A percentile compares a stretch with the other conserved stretches of the same genome.
phyloP scores from a whole-genome alignment of 768 basidiomycete species.

The Lactarius pseudohatsudake region DNA sequence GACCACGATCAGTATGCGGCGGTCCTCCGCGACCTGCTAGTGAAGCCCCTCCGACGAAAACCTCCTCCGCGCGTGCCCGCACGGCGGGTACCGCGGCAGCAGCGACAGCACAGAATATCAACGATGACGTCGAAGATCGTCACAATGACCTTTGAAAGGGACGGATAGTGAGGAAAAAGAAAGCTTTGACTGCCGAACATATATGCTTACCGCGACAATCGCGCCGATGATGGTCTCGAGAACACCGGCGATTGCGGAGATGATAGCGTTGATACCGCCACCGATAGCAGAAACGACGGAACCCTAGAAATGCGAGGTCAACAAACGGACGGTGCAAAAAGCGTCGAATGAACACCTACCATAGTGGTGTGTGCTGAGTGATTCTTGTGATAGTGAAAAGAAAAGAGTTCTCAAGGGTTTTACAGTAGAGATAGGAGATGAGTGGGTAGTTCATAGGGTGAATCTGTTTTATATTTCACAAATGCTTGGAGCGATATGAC shows the following conservation, averaged over 20 bases:
- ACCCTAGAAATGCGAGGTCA: slow-evolving; percentile 41
- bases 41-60: neutral
- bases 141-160: slow-evolving; percentile 50
- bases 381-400: no score
- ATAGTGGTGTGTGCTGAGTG: neutral
- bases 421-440: neutral
- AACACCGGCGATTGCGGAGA: slow-evolving; percentile 59
- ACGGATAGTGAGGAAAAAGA: no score
- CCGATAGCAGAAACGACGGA: slow-evolving; percentile 67
- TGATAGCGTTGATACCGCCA: slow-evolving; percentile 54
- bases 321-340: neutral
- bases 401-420: no score
- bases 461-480: neutral
- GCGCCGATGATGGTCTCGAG: slow-evolving; percentile 59
- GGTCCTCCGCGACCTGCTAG: neutral
- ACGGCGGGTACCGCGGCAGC: slow-evolving; percentile 34
- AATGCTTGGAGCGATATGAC: neutral
- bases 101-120: slow-evolving; percentile 48
- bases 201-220: slow-evolving; percentile 50
- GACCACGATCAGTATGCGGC: slow-evolving; percentile 5
- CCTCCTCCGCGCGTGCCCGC: slow-evolving; percentile 8
- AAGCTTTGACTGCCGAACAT: no score
- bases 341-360: neutral
- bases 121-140: slow-evolving; percentile 62
- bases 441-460: no score